These are phyloP conservation scores for Trichoderma sp. DNA, from an alignment of 2,329 filamentous ascomycete species.

Conservation along the genomic window DNA sequence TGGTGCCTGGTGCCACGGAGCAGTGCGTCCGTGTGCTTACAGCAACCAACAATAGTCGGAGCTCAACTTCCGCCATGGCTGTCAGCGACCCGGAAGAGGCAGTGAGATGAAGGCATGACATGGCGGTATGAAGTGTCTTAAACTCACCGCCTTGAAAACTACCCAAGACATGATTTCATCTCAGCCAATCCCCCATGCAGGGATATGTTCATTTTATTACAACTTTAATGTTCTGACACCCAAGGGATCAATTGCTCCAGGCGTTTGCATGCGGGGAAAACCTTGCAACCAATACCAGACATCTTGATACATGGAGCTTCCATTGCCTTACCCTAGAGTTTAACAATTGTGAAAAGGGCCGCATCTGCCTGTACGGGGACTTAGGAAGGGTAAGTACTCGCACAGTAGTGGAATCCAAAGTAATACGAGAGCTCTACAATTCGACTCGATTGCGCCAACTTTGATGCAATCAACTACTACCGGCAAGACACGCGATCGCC, in stretches of 20 bases:
- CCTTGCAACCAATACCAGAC: background rate
- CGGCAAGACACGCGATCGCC: background rate
- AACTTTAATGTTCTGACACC: background rate
- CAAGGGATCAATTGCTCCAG: background rate
- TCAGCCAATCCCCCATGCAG: background rate
- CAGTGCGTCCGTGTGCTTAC: background rate
- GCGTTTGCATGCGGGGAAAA: background rate
- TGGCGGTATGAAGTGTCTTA: background rate
- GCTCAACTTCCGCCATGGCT: background rate
- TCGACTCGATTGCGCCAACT: background rate
- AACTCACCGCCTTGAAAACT: background rate
- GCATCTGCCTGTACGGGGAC: background rate
- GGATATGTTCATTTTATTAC: no score
- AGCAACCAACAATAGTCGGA: background rate
- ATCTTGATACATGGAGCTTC: background rate
- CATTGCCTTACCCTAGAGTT: background rate
- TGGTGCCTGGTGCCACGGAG: slow-evolving; percentile 14
- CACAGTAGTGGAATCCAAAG: background rate
- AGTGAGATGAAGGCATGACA: background rate
- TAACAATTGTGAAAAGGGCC: background rate
- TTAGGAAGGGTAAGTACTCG: background rate
- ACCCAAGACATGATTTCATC: background rate
- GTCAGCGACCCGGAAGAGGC: background rate
- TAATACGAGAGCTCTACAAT: background rate
- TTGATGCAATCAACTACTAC: background rate